phyloP scores from a whole-genome alignment of 2,329 filamentous ascomycete genomes.

The Xylaria sp. region DNA sequence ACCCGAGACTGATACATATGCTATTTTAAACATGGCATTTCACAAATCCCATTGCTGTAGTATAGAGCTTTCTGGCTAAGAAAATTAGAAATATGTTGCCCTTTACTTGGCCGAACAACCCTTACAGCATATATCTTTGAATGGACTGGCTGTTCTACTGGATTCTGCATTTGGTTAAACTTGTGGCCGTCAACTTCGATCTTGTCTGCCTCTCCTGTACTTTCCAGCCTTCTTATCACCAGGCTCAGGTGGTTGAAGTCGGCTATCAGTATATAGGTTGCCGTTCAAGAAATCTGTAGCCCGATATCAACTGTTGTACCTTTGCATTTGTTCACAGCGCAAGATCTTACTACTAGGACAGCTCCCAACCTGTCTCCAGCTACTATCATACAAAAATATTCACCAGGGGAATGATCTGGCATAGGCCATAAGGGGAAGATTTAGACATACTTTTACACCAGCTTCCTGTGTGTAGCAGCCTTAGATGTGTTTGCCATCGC shows the following conservation, averaged over 20 bases:
- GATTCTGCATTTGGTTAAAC: background rate
- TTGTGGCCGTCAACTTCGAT: background rate
- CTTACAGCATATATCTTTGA: background rate
- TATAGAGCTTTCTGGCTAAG: background rate
- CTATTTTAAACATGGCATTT: constrained; percentile 32
- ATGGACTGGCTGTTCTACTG: background rate
- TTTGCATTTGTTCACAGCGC: background rate
- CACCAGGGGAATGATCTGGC: background rate
- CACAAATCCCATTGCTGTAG: constrained; percentile 26
- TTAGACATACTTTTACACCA: no score
- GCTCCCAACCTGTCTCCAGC: no score
- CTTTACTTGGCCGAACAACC: background rate
- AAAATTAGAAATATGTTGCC: background rate
- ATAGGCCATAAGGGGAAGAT: background rate
- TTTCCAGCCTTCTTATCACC: background rate
- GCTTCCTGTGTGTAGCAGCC: background rate
- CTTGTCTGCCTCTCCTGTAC: background rate
- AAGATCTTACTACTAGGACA: background rate
- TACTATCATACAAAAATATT: no score
- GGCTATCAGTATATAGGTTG: background rate
- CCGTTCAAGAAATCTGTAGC: background rate
- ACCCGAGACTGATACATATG: constrained; percentile 22
- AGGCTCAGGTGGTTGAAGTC: background rate
- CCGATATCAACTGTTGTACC: background rate
- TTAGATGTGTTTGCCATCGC: background rate